Percentiles rank a stretch among this genome's conserved stretches.
phyloP scores from a whole-genome alignment of 2,329 filamentous ascomycete genomes.

The Paramyrothecium sp. region DNA sequence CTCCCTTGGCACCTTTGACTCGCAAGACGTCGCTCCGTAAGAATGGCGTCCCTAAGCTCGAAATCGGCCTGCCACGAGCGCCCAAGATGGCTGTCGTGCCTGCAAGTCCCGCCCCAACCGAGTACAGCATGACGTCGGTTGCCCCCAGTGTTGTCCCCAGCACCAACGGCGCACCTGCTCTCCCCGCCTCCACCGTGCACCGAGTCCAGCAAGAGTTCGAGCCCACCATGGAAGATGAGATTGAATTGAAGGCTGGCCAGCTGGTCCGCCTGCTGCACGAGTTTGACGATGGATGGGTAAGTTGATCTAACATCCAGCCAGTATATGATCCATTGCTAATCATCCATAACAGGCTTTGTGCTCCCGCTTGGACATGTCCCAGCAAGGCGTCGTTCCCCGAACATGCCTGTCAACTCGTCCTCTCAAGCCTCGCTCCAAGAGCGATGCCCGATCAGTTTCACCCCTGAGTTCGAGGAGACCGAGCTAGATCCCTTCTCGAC shows the following conservation, averaged over 20 bases:
- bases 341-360: slow-evolving; percentile 71
- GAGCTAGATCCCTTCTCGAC: neutral
- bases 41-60: slow-evolving; percentile 47
- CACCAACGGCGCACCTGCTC: slow-evolving; percentile 38
- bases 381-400: slow-evolving; percentile 89
- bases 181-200: slow-evolving; percentile 67
- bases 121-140: slow-evolving; percentile 55
- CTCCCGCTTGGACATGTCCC: slow-evolving; percentile 82
- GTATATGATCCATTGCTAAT: slow-evolving; percentile 13
- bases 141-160: slow-evolving; percentile 38
- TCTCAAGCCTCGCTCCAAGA: slow-evolving; percentile 73
- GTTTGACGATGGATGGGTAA: slow-evolving; percentile 97
- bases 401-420: slow-evolving; percentile 91
- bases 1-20: slow-evolving; percentile 36
- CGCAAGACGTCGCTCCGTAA: slow-evolving; percentile 59
- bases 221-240: slow-evolving; percentile 88
- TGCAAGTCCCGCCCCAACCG: slow-evolving; percentile 61
- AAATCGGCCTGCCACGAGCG: slow-evolving; percentile 47
- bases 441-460: slow-evolving; percentile 48
- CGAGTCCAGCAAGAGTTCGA: slow-evolving; percentile 93
- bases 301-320: slow-evolving; percentile 28
- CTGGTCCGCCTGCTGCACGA: slow-evolving; percentile 88
- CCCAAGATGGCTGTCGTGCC: slow-evolving; percentile 35
- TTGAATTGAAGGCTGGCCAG: slow-evolving; percentile 77
- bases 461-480: slow-evolving; percentile 40